Base-by-base conservation (phyloP, 371 early-diverging fungal genomes). In the Mucor circinelloides region DNA sequence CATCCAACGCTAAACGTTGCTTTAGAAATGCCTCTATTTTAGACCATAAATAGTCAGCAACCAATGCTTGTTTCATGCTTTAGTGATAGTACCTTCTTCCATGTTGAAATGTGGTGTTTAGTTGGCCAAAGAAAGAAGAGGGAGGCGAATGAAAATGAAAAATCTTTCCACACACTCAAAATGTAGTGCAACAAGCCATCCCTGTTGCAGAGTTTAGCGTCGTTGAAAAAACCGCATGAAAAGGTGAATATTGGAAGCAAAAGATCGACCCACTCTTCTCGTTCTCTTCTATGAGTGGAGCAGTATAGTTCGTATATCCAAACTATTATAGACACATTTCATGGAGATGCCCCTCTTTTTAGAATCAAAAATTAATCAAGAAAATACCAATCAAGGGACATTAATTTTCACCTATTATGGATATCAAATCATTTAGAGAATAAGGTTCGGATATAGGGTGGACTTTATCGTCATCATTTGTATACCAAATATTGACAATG, bases 1-100 rank as follows among this genome's bases (percentile, higher is more conserved):
- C 85, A 58, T 84, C 83, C 21, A 84, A 55, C 10, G 78, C 72
- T 48, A 84, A 72, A 21, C 85, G 71, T 15, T 61, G 59, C 59
- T 72, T 75, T 68, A 56, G 77, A 64, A 17, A 73, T 31, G 44
- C 28, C 32, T 71, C 71, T 71, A 71, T 42, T 32, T 36, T 25
- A 50, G 23, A 4, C 21, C 21, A 27, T 38, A 10, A 38, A 60
- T 9, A 2, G 63, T 64, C 60, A 54, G 25, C 38, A 15, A n/a
- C 9, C 19, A 21, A 38, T 55, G 28, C 10, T 55, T 3, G 44
- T 10, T 12, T 3, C 1, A 55, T 7, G 17, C 56, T 6, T 30
- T 17, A 31, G 6, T 1, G 15, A 13, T 15, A 21, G 19, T 64
- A 64, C 64, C 64, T 30, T 64, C 64, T n/a, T 64, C 64, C 64